Percentiles rank a stretch among this genome's conserved stretches.
These are phyloP conservation scores for Choiromyces venosus DNA, from an alignment of 495 filamentous ascomycete species.

Conservation along the genomic window DNA sequence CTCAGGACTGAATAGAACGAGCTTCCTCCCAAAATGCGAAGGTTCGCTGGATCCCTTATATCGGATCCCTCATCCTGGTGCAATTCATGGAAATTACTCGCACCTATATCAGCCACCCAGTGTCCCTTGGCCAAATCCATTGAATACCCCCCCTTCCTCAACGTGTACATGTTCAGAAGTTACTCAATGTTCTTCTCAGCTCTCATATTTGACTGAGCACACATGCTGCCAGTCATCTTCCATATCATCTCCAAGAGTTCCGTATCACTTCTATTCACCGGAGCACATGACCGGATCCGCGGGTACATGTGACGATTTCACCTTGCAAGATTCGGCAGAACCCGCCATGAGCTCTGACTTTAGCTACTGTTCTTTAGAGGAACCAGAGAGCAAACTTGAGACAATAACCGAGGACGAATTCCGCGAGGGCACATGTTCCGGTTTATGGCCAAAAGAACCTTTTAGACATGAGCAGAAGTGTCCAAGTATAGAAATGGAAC, in stretches of 20 bases:
- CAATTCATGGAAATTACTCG: background rate
- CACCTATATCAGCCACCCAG: background rate
- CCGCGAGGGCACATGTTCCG: background rate
- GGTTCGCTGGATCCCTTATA: background rate
- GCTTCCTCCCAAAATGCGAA: background rate
- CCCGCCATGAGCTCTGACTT: background rate
- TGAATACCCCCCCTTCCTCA: background rate
- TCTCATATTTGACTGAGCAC: background rate
- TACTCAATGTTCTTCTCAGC: background rate
- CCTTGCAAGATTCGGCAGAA: background rate
- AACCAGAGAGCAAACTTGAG: background rate
- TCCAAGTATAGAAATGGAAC: constrained; percentile 7
- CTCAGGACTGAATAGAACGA: background rate
- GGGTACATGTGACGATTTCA: background rate
- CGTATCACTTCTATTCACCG: background rate
- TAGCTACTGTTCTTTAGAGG: background rate
- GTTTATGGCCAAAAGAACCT: background rate
- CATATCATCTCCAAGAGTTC: background rate
- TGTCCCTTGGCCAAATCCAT: background rate
- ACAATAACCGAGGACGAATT: background rate
- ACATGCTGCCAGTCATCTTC: background rate
- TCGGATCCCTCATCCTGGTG: background rate
- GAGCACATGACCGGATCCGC: background rate
- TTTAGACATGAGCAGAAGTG: background rate
- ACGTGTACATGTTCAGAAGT: background rate